Evolutionary conservation across 78 protist species (phyloP), one percentile per base, ranked within the genome.

Genomic region (Cavenderia fasciculata): DNA sequence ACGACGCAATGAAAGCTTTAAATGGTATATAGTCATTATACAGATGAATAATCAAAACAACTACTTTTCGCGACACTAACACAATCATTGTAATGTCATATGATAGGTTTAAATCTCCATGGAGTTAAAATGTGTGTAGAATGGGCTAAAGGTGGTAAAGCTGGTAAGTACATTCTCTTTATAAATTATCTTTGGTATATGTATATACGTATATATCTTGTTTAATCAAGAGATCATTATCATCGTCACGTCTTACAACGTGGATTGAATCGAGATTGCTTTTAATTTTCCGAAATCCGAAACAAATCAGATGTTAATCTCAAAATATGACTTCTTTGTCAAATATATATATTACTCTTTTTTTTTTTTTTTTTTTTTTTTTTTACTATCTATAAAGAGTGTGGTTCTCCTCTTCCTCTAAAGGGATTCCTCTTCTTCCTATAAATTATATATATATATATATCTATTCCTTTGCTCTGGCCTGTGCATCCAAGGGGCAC

Each of bases 111-210:
- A 6, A 68, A 12, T 11, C 43, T 65, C 40, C 31, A 54, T 11
- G 63, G 74, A n/a, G 33, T 41, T 8, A 79, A 79, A 21, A 79
- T 79, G 14, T 25, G 78, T 14, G 89, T 79, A 8, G 89, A 79
- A 54, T 79, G 89, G 89, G 72, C 89, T 40, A 79, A 79, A 29
- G 89, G 89, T 33, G 89, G 70, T 29, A 59, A 49, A 79, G 25
- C 21, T 52, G 79, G 79, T 72, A 72, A 21, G 79, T 72, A 34
- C 1, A 34, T 34, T 7, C 12, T 49, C n/a, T n/a, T n/a, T n/a
- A n/a, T n/a, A n/a, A n/a, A 36, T 46, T 68, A 5, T 23, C n/a
- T 5, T n/a, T 68, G 27, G 23, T 68, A 66, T 14, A 66, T 6
- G n/a, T 23, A n/a, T 14, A 66, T n/a, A 16, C 2, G 27, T 66